These are phyloP conservation scores for Luffa acutangula DNA, from an alignment of 306 rosid species.

Conservation along the genomic window DNA sequence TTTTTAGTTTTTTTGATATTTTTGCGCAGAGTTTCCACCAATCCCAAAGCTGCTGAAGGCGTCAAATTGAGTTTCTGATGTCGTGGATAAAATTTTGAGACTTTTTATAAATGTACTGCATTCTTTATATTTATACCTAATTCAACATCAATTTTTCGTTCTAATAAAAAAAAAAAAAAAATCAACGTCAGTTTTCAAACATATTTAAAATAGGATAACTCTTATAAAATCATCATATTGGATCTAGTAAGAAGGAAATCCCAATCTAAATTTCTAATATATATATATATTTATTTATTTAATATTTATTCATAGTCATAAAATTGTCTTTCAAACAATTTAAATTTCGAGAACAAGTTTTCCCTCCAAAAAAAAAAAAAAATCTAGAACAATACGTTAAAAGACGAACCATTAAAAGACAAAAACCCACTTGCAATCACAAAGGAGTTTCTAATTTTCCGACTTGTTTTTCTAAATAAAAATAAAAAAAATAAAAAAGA, in stretches of 20 bases:
- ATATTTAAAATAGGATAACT: not conserved
- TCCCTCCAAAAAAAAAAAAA: no score
- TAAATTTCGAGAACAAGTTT: not conserved
- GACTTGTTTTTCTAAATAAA: not conserved
- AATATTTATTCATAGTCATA: no score
- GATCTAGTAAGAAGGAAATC: not conserved
- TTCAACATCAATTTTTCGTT: not conserved
- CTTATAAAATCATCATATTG: not conserved
- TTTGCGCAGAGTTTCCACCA: not conserved
- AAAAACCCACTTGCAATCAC: not conserved
- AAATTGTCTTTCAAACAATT: not conserved
- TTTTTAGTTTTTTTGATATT: not conserved
- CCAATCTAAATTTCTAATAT: not conserved
- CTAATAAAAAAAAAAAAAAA: no score
- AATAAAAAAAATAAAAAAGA: not conserved
- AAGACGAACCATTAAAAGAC: not conserved
- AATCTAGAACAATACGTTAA: not conserved
- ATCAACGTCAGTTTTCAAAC: not conserved
- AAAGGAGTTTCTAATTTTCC: not conserved
- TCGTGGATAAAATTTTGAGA: not conserved
- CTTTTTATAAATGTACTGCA: not conserved
- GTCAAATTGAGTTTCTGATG: not conserved
- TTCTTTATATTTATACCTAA: not conserved
- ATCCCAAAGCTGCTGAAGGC: not conserved
- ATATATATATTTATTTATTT: no score